Evolutionary conservation across 768 basidiomycete genomes (phyloP), one percentile per base, ranked within the genome.

Genomic region (Omphalotus guepiniiformis): DNA sequence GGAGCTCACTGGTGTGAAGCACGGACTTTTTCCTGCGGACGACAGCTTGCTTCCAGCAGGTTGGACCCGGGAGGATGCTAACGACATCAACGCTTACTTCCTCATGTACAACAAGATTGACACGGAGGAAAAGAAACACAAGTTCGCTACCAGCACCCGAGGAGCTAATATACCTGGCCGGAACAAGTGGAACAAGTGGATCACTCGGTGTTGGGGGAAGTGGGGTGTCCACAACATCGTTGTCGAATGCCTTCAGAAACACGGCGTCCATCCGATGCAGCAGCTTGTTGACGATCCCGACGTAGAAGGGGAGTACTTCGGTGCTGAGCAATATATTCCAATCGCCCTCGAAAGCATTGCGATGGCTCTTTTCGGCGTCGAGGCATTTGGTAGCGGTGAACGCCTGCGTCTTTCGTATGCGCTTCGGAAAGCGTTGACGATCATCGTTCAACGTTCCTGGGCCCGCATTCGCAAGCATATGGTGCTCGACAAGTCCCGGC

Each of bases 1-100:
- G 25, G 49, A 57, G 2, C 36, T 50, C 3, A 60, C 61, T 12
- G 55, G 57, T 3, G 39, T 62, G 12, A 13, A 16, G 1, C 50
- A 57, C 28, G 56, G 59, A 13, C 49, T 62, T 13, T 62, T 62
- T 36, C 53, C 54, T 6, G 26, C 19, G 7, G 55, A 58, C 22
- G 53, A 56, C 21, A 19, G 37, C 8, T 21, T 29, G 6, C 54
- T 59, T 3, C 58, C 57, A 18, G 30, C 18, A 3, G 53, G 55
- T 2, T 53, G 53, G 52, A 52, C 52, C n/a, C 49, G 41, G 1
- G 18, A 34, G 2, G 29, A 55, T 3, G 41, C 53, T 12, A 23
- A 19, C 13, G 38, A 48, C 18, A 41, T 58, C 22, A 4, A 35
- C 0, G 36, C 54, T 0, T 61, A 49, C 26, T 56, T 59, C 29